Conservation (phyloP, 2,329 filamentous ascomycete species). For the Coniochaeta hoffmannii region DNA sequence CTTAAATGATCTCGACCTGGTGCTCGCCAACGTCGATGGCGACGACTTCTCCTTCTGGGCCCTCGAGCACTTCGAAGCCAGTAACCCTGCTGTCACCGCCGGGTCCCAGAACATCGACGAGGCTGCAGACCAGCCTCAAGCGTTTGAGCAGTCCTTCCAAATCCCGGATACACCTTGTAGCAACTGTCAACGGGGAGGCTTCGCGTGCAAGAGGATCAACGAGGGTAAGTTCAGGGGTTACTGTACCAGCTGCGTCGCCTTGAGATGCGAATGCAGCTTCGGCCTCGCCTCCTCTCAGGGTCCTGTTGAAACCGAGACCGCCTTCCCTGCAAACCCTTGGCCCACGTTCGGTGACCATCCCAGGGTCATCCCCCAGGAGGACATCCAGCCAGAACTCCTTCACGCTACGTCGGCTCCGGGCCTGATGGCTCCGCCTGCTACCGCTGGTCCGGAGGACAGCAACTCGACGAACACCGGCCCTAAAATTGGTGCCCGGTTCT, state of each 20-base stretch:
- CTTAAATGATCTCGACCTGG: slow-evolving; percentile 40
- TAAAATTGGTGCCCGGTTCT: slow-evolving; percentile 70
- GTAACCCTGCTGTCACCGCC: slow-evolving; percentile 18
- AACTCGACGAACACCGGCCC: slow-evolving; percentile 24
- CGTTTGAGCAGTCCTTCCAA: slow-evolving; percentile 33
- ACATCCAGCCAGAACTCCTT: slow-evolving; percentile 15
- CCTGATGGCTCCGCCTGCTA: slow-evolving; percentile 13
- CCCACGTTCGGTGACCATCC: slow-evolving; percentile 35
- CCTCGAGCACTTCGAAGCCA: slow-evolving; percentile 47
- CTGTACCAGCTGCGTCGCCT: slow-evolving; percentile 55
- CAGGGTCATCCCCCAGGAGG: slow-evolving; percentile 30
- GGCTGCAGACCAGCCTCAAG: slow-evolving; percentile 5
- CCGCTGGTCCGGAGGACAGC: slow-evolving; percentile 8
- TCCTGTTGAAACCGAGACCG: slow-evolving; percentile 25
- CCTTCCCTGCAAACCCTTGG: slow-evolving; percentile 40
- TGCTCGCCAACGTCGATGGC: slow-evolving; percentile 47
- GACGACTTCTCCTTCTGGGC: slow-evolving; percentile 55
- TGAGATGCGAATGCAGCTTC: slow-evolving; percentile 52
- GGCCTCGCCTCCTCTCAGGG: slow-evolving; percentile 26
- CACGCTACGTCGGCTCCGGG: slow-evolving; percentile 16
- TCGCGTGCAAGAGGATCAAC: slow-evolving; percentile 52
- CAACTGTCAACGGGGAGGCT: slow-evolving; percentile 43
- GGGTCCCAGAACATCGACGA: slow-evolving; percentile 11
- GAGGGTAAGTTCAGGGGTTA: slow-evolving; percentile 54
- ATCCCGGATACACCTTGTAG: slow-evolving; percentile 40